phyloP scores from a whole-genome alignment of 1,284 basidiomycete species.

The Tilletia horrida region DNA sequence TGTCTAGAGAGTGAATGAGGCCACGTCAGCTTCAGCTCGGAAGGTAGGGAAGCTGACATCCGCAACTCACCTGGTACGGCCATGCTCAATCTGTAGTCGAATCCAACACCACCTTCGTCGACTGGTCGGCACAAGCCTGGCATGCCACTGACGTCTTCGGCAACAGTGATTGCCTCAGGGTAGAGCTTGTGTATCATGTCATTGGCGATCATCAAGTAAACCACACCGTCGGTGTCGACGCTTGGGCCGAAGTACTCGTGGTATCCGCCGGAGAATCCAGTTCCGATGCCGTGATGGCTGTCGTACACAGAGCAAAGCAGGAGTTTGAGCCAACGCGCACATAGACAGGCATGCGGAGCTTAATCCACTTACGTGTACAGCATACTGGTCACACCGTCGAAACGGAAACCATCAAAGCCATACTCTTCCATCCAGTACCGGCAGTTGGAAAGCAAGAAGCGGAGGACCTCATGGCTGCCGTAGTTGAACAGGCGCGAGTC shows the following conservation, averaged over 20 bases:
- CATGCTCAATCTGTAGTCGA: conserved; percentile 97
- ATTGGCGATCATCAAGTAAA: conserved; percentile 96
- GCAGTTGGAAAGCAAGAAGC: conserved; percentile 90
- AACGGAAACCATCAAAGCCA: conserved; percentile 93
- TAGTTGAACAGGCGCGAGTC: conserved; percentile 89
- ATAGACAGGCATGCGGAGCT: not conserved
- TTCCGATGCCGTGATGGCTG: conserved; percentile 89
- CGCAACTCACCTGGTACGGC: conserved; percentile 70
- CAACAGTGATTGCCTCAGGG: conserved; percentile 80
- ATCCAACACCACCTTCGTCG: conserved; percentile 81
- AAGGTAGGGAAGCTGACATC: too few species aligned
- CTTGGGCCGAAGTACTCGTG: conserved; percentile 90
- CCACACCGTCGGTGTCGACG: conserved; percentile 83
- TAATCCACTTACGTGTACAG: conserved; percentile 66
- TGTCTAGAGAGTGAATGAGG: conserved; percentile 62
- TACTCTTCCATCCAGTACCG: conserved; percentile 94
- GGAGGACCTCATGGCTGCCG: conserved; percentile 83
- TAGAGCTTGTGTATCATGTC: conserved; percentile 78
- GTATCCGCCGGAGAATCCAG: conserved; percentile 94
- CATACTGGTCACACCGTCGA: conserved; percentile 98
- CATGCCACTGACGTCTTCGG: conserved; percentile 98
- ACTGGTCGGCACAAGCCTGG: conserved; percentile 83
- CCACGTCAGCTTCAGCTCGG: not conserved
- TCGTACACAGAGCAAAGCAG: not conserved
- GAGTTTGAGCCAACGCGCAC: not conserved